Base-by-base conservation (phyloP, 2,329 filamentous ascomycete species). In the Fusarium sp. region DNA sequence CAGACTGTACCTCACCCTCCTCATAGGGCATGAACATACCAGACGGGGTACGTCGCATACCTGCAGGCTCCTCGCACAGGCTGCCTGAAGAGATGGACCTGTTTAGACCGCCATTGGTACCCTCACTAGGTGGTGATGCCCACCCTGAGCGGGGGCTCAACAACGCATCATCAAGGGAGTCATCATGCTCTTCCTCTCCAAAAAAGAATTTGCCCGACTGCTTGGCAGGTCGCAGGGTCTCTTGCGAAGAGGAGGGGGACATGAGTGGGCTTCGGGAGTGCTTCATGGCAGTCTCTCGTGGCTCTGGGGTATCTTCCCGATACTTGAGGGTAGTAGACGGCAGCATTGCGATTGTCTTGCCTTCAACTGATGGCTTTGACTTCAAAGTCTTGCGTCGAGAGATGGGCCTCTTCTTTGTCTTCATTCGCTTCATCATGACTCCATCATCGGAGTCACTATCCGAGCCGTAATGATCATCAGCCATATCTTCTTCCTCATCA, bases 21-120 rank as follows among this genome's bases (percentile, higher is more conserved):
- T 94, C 92, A 72, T 91, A 92, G 9, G 94, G 93, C 92, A 97
- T 94, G 74, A 97, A 92, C 93, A 97, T 97, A 71, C 94, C 94
- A 39, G 93, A 96, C 51, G 89, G 85, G 21, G 93, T 97, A 71
- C 94, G 87, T 66, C 91, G 89, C 84, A 97, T 90, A 53, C 90
- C 90, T 19, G 80, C 82, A 43, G 85, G 82, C 62, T 88, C 85
- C 21, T 81, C 82, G n/a, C 76, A 78, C n/a, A 87, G 78, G 64
- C 82, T 85, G 74, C 78, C 78, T 40, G 83, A 79, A 24, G 87
- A 87, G n/a, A 80, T 74, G 21, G 85, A 83, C 59, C 84, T 82
- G 38, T 82, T 81, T n/a, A 85, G 69, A 14, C 80, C 81, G 33
- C 73, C 66, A 42, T 62, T 70, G 15, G 62, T 51, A 19, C 44